These are phyloP conservation scores for Mycena sanguinolenta DNA, from an alignment of 768 basidiomycete species.

Conservation along the genomic window DNA sequence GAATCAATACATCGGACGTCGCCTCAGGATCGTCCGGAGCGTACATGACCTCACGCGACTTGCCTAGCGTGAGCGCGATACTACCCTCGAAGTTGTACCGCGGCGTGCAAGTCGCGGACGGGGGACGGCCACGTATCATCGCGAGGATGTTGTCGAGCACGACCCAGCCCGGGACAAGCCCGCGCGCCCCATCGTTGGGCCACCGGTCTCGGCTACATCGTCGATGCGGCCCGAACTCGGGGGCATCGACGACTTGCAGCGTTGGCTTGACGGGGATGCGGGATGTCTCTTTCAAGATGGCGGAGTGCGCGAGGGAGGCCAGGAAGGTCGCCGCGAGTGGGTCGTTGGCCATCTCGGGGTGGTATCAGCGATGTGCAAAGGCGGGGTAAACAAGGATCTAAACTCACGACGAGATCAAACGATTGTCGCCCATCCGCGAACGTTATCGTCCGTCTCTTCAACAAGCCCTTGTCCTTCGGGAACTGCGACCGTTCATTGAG, in stretches of 20 bases:
- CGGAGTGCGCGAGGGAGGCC: not conserved
- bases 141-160: constrained; percentile 9
- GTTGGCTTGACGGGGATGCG: constrained; percentile 8
- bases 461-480: not conserved
- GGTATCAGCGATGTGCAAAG: not conserved
- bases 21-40: not conserved
- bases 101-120: not conserved
- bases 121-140: not conserved
- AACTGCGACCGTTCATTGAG: constrained; percentile 7
- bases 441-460: not conserved
- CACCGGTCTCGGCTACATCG: constrained; percentile 6
- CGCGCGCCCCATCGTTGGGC: constrained; percentile 3
- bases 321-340: not conserved
- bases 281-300: not conserved
- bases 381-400: not conserved
- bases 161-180: not conserved
- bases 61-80: constrained; percentile 3
- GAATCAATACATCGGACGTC: not conserved
- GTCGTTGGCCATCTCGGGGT: not conserved
- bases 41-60: not conserved
- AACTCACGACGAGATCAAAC: not conserved
- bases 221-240: not conserved
- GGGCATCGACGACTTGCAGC: not conserved
- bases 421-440: not conserved
- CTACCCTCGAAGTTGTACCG: not conserved